Percentiles rank a stretch among this genome's conserved stretches.
Evolutionary conservation across 495 filamentous ascomycete genomes (phyloP).

Genomic region (Thermothielavioides terrestris): DNA sequence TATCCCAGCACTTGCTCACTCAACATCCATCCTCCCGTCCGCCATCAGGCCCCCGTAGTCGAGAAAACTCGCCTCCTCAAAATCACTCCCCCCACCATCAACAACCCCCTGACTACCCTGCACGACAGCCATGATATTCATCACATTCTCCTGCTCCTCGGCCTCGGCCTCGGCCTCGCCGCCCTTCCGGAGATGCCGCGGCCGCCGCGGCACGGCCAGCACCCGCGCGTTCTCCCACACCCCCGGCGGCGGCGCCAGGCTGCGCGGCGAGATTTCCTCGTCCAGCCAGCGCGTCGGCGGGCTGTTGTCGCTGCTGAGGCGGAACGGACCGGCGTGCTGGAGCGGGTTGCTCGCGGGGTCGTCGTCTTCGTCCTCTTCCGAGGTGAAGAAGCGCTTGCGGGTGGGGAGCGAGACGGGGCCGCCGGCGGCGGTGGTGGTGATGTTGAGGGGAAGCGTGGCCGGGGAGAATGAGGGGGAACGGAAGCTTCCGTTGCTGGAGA

Average conservation of each 20-base stretch:
- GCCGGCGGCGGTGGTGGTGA: background rate
- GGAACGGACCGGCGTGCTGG: constrained; percentile 13
- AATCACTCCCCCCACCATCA: constrained; percentile 37
- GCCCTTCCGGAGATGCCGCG: constrained; percentile 1
- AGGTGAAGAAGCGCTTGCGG: constrained; percentile 33
- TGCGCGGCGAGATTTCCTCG: constrained; percentile 33
- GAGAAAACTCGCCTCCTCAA: constrained; percentile 47
- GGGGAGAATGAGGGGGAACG: background rate
- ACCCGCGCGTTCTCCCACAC: constrained; percentile 21
- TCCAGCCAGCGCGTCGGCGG: constrained; percentile 19
- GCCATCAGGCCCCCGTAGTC: constrained; percentile 23
- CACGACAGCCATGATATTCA: constrained; percentile 13
- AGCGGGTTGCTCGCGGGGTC: background rate
- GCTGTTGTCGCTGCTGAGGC: constrained; percentile 10
- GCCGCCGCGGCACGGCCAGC: constrained; percentile 33
- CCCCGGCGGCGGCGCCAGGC: constrained; percentile 19
- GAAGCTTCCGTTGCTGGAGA: constrained; percentile 18
- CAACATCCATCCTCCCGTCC: constrained; percentile 15
- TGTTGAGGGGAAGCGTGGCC: background rate
- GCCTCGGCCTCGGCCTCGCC: background rate
- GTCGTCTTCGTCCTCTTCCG: constrained; percentile 17
- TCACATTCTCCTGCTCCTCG: constrained; percentile 31
- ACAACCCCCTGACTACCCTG: too few species aligned
- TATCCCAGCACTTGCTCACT: constrained; percentile 4
- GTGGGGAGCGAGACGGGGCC: constrained; percentile 6